Evolutionary conservation across 2,329 filamentous ascomycete species (phyloP).

Genomic region (Fusarium sp.): DNA sequence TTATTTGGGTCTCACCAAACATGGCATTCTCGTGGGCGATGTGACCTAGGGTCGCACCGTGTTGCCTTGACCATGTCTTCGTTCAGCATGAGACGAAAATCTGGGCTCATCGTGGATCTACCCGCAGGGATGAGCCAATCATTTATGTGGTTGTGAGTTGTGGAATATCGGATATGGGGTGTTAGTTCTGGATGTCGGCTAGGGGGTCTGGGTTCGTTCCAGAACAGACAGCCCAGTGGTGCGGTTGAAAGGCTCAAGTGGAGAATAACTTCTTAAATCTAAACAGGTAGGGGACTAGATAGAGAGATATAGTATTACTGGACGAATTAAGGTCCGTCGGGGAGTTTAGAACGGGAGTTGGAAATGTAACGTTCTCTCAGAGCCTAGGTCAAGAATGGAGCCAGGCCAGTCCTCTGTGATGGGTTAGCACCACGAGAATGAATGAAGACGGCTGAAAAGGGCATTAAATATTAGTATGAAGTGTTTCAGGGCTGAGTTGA

Average conservation of each 20-base stretch:
- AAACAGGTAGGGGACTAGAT: too few relatives aligned
- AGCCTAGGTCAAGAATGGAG: not conserved
- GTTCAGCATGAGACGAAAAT: not conserved
- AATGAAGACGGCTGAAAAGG: not conserved
- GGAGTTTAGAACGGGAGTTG: not conserved
- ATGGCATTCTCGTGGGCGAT: constrained; percentile 14
- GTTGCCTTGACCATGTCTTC: not conserved
- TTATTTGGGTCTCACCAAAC: constrained; percentile 11
- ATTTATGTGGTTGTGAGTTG: not conserved
- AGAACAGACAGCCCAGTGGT: too few relatives aligned
- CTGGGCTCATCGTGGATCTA: not conserved
- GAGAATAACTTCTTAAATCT: not conserved
- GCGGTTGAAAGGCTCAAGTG: not conserved
- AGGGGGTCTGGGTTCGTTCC: not conserved
- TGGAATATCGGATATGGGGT: not conserved
- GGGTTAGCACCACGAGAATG: not conserved
- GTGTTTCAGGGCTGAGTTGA: not conserved
- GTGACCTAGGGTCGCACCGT: not conserved
- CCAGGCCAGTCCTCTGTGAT: not conserved
- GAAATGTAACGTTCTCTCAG: not conserved
- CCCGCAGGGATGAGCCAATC: not conserved
- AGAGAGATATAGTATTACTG: too few relatives aligned
- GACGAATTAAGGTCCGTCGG: not conserved
- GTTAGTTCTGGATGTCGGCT: not conserved
- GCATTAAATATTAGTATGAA: not conserved